phyloP scores from a whole-genome alignment of 805 yeast genomes.

The Blastobotrys attinorum region DNA sequence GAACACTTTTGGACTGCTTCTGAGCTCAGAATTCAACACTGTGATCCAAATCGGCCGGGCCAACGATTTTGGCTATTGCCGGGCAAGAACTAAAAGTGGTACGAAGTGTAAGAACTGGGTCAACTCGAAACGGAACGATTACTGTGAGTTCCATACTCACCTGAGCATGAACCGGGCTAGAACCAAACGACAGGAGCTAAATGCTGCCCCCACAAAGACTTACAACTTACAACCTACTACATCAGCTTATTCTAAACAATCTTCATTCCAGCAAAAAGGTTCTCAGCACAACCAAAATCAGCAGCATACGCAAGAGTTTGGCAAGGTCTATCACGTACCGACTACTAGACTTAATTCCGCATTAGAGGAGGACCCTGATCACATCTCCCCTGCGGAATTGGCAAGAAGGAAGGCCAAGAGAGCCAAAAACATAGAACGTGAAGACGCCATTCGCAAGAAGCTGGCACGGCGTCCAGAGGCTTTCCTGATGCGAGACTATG shows the following conservation, averaged over 20 bases:
- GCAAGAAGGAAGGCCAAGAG: slow-evolving; percentile 2
- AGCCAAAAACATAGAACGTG: slow-evolving; percentile 19
- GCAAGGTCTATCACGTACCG: background rate
- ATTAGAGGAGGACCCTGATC: background rate
- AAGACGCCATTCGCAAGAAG: slow-evolving; percentile 30
- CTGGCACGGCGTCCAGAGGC: slow-evolving; percentile 23
- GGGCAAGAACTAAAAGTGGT: slow-evolving; percentile 41
- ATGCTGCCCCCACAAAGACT: slow-evolving; percentile 45
- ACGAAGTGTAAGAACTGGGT: slow-evolving; percentile 53
- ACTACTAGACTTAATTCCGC: too few relatives aligned
- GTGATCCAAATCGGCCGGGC: slow-evolving; percentile 70
- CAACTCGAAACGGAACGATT: slow-evolving; percentile 42
- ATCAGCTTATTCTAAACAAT: slow-evolving; percentile 1
- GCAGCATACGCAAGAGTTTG: slow-evolving; percentile 5
- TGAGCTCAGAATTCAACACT: slow-evolving; percentile 43
- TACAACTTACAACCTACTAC: slow-evolving; percentile 43
- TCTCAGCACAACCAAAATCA: slow-evolving; percentile 7
- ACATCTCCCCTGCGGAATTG: background rate
- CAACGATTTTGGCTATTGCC: slow-evolving; percentile 61
- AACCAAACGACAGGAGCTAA: slow-evolving; percentile 70
- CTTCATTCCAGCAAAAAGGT: slow-evolving; percentile 4
- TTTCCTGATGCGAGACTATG: slow-evolving; percentile 18
- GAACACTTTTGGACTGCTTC: slow-evolving; percentile 43
- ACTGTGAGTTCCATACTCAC: slow-evolving; percentile 71
- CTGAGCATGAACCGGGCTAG: slow-evolving; percentile 42